These are phyloP conservation scores for Nannochloropsis gaditana DNA, from an alignment of 108 stramenopile genomes.

Conservation along the genomic window DNA sequence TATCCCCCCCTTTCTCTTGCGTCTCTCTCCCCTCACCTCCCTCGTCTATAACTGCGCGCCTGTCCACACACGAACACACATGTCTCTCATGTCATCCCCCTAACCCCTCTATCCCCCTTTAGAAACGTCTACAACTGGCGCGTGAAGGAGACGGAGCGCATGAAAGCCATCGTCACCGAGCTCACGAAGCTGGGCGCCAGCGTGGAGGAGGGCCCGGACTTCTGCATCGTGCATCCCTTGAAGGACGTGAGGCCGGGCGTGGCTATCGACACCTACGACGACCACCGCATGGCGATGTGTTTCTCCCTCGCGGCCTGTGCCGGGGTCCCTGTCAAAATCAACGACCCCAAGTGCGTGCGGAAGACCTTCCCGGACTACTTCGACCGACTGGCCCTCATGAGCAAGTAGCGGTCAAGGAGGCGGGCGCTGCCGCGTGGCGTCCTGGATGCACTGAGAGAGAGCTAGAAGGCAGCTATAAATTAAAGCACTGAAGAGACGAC, in stretches of 20 bases:
- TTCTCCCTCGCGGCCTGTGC: conserved; percentile 92
- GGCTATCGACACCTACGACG: conserved; percentile 94
- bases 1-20: background rate
- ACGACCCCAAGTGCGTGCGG: conserved; percentile 88
- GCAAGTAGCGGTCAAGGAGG: conserved; percentile 26
- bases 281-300: conserved; percentile 97
- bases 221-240: conserved; percentile 79
- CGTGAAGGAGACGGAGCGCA: conserved; percentile 93
- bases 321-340: conserved; percentile 81
- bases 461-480: background rate
- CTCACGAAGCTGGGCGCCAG: conserved; percentile 88
- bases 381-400: conserved; percentile 75
- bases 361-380: conserved; percentile 98
- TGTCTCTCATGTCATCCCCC: background rate
- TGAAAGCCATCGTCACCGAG: conserved; percentile 97
- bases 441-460: background rate
- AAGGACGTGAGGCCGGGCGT: conserved; percentile 73
- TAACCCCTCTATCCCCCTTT: background rate
- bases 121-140: conserved; percentile 94
- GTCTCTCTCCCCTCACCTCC: background rate
- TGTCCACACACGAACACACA: background rate
- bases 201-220: conserved; percentile 85
- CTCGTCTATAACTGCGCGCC: background rate
- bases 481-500: background rate
- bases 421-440: too few species aligned